Base-by-base conservation (phyloP, 2,329 filamentous ascomycete species). In the Alternaria arborescens region DNA sequence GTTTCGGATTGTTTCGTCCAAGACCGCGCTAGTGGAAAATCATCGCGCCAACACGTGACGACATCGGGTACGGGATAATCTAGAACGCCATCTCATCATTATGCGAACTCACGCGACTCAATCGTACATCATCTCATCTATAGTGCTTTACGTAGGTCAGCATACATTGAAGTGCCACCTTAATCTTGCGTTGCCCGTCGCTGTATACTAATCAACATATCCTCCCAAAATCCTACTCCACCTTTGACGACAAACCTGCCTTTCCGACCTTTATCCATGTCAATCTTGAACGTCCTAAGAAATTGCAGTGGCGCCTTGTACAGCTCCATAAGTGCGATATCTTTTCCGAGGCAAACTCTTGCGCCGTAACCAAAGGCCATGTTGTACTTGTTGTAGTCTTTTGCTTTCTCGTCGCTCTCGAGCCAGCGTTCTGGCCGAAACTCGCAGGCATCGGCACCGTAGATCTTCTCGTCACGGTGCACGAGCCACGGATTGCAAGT, bases 291-390 rank as follows among this genome's bases (percentile, higher is more conserved):
- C 0, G 68, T 77, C 6, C 79, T 72, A 48, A 83, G 79, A 64
- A 84, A 82, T 66, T 81, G 64, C 16, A 70, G 41, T 8, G 65
- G 80, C 4, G 54, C 64, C 75, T 86, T 85, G 69, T 79, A 84
- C 52, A 86, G 65, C 73, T 86, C 84, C 82, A 86, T 84, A 67
- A 82, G 78, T 1, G 83, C 84, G 59, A 86, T 82, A 43, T 84
- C 79, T 59, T 79, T 80, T 0, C 84, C 84, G 43, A 86, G 65
- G 57, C 83, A 86, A 12, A 81, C 75, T 11, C 82, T 73, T 0
- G 82, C 69, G 0, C 84, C 85, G 71, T 84, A 84, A 0, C 84
- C 84, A 58, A 86, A 86, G 0, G 75, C 76, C 70, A 86, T 80
- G 58, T 79, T 82, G 55, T 83, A 83, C 71, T 82, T 83, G 43